These are phyloP conservation scores for Oidiodendron maius DNA, from an alignment of 495 filamentous ascomycete species.

Conservation along the genomic window DNA sequence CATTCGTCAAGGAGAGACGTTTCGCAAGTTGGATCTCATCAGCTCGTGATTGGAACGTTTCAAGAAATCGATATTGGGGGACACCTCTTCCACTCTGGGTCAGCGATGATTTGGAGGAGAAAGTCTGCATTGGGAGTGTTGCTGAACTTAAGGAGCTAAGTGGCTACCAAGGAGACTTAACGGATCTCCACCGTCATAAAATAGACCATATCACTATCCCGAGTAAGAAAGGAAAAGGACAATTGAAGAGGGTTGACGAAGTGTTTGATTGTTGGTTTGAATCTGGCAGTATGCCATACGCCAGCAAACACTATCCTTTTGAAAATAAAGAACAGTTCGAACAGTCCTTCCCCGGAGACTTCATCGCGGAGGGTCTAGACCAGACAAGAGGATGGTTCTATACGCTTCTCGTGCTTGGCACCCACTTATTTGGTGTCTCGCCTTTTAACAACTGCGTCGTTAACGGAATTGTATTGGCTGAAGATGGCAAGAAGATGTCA, in stretches of 20 bases:
- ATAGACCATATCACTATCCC: conserved; percentile 97
- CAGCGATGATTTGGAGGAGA: conserved; percentile 79
- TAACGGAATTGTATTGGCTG: conserved; percentile 91
- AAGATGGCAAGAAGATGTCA: conserved; percentile 99
- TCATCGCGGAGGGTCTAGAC: conserved; percentile 94
- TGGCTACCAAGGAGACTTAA: conserved; percentile 77
- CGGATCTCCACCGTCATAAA: conserved; percentile 91
- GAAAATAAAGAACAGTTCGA: conserved; percentile 83
- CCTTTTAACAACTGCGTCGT: conserved; percentile 98
- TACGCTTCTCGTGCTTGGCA: conserved; percentile 83
- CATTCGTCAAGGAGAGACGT: conserved; percentile 84
- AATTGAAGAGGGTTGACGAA: conserved; percentile 74
- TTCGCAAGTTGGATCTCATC: conserved; percentile 83
- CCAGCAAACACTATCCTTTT: conserved; percentile 89
- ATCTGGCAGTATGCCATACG: conserved; percentile 95
- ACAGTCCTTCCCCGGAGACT: conserved; percentile 84
- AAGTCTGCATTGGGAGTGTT: conserved; percentile 81
- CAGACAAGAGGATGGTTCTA: conserved; percentile 98
- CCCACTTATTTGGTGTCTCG: conserved; percentile 79
- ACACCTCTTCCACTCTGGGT: conserved; percentile 93
- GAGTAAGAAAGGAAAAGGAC: conserved; percentile 82
- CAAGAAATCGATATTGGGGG: conserved; percentile 94
- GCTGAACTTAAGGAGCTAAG: conserved; percentile 82
- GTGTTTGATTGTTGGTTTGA: conserved; percentile 95
- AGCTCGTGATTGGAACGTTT: conserved; percentile 97